Evolutionary conservation across 1,284 basidiomycete species (phyloP).

Genomic region (Coniferiporia weirii): DNA sequence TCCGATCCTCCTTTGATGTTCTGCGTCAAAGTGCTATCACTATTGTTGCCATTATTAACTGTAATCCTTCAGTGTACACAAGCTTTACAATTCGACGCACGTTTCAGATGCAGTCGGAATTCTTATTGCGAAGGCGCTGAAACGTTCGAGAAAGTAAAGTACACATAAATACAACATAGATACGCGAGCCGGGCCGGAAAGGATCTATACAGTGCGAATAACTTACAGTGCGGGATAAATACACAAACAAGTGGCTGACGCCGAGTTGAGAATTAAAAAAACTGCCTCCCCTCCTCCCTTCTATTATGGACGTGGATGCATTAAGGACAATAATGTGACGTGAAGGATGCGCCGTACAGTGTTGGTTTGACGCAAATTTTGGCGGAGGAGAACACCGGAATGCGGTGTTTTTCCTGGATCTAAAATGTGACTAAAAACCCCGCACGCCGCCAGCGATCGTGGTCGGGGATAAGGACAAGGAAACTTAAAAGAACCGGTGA

Average conservation of each 20-base stretch:
- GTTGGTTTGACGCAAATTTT: background rate
- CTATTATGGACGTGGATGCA: background rate
- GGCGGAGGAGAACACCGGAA: background rate
- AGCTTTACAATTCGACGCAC: background rate
- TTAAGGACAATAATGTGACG: too few relatives aligned
- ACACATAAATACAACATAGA: slow-evolving; percentile 10
- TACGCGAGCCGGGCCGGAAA: background rate
- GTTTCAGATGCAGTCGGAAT: too few relatives aligned
- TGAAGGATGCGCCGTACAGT: background rate
- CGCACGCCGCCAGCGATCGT: background rate
- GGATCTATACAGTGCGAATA: background rate
- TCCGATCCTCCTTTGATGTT: background rate
- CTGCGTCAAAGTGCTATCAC: too few relatives aligned
- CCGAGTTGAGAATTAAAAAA: background rate
- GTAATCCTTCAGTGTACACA: background rate
- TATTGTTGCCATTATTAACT: background rate
- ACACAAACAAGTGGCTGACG: background rate
- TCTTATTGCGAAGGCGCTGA: background rate
- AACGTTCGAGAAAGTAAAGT: background rate
- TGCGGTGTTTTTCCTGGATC: background rate
- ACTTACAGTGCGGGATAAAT: background rate
- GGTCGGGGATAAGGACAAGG: background rate
- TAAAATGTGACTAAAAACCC: background rate
- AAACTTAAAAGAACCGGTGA: background rate
- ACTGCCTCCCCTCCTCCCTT: background rate